Base-by-base conservation (phyloP, 805 yeast species). In the Starmera pachycereana region DNA sequence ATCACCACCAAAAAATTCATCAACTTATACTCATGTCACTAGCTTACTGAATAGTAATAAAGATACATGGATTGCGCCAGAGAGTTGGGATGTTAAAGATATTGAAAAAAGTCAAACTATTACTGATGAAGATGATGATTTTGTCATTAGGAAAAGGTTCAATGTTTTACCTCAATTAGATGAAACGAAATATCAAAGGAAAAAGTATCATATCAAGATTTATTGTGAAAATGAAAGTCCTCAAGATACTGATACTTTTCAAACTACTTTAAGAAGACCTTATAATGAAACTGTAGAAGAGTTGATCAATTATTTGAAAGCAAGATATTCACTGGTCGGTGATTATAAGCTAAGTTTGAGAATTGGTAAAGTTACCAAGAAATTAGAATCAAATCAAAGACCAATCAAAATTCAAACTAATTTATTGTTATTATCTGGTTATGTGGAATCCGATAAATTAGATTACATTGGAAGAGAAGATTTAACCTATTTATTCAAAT, bases 161-260 rank as follows among this genome's bases (percentile, higher is more conserved):
- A 63, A 60, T 32, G 58, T 56, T 35, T 61, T 63, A 33, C 58
- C 57, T 19, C 51, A 49, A 10, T 32, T 38, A 2, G 57, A 58
- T 32, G 48, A 60, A 31, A 54, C 59, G 43, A 50, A 54, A 31
- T 52, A 51, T 9, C 52, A 54, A 32, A 57, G 53, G 36, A 63
- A 61, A 35, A 62, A 58, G 4, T 72, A 65, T 48, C 72, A 69
- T 44, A 65, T 90, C 18, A 76, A 95, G 44, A 79, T 90, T 2
- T 88, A 83, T 63, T 77, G 82, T 43, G 83, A 78, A 39, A 95
- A 85, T 42, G 89, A 87, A 49, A 82, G 88, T 10, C 85, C 87
- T 47, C 82, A 92, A 12, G 68, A 79, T 0, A 85, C 96, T 1
- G 89, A 87, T 50, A 82, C 88, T 10, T 85, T 87, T 47, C 82